phyloP scores from a whole-genome alignment of 352 stramenopile species.

The Phytophthora hybrid region DNA sequence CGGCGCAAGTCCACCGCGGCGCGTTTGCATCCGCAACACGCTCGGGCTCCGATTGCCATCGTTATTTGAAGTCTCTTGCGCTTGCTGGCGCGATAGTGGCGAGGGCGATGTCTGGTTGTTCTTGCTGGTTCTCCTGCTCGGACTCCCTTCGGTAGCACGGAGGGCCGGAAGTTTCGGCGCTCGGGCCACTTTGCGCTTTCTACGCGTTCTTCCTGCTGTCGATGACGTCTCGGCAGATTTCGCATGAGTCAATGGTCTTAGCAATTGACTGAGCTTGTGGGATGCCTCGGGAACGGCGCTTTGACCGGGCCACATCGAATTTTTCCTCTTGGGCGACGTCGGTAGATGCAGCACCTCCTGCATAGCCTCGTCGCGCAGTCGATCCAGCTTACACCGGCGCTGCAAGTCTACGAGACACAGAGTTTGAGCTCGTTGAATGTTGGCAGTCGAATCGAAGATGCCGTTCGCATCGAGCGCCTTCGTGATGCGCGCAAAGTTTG shows the following conservation, averaged over 20 bases:
- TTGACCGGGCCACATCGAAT: constrained; percentile 6
- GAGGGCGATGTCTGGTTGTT: constrained; percentile 15
- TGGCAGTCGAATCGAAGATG: constrained; percentile 71
- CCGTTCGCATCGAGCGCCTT: constrained; percentile 65
- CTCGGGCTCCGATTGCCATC: neutral
- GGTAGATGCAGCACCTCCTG: constrained; percentile 51
- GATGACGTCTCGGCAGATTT: constrained; percentile 5
- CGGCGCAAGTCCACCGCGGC: constrained; percentile 25
- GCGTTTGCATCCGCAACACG: constrained; percentile 13
- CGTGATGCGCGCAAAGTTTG: constrained; percentile 61
- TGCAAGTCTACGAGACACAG: constrained; percentile 79
- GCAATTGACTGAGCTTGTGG: constrained; percentile 30
- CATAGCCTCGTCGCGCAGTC: constrained; percentile 69
- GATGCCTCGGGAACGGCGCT: constrained; percentile 1
- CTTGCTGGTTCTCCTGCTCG: constrained; percentile 15
- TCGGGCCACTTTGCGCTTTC: constrained; percentile 21
- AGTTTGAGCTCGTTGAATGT: constrained; percentile 67
- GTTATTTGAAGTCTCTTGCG: constrained; percentile 4
- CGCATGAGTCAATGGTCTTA: constrained; percentile 14
- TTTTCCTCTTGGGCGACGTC: constrained; percentile 2
- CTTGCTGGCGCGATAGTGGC: constrained; percentile 8
- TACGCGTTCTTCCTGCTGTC: constrained; percentile 6
- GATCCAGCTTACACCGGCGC: constrained; percentile 67
- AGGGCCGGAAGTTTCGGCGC: constrained; percentile 26
- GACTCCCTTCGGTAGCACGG: neutral